Conservation (phyloP, 2,329 filamentous ascomycete genomes). For the Lizonia empirigonia region DNA sequence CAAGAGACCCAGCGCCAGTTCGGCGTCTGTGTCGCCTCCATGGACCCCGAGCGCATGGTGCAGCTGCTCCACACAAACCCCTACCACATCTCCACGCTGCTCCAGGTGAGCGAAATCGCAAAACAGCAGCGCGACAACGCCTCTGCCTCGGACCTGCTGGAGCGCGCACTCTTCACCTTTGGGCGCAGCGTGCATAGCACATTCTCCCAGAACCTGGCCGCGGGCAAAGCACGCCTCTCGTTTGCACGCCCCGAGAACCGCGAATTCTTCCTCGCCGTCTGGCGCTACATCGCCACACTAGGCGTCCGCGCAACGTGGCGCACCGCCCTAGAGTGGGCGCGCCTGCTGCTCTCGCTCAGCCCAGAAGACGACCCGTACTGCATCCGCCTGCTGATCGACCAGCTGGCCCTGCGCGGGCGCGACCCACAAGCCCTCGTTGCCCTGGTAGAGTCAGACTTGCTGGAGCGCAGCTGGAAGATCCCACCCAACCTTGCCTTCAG, state of each 20-base stretch:
- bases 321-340: slow-evolving; percentile 92
- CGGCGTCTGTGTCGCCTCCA: slow-evolving; percentile 75
- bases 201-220: slow-evolving; percentile 75
- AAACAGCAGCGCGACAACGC: slow-evolving; percentile 90
- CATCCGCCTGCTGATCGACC: slow-evolving; percentile 79
- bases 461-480: slow-evolving; percentile 55
- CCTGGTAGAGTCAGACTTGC: slow-evolving; percentile 62
- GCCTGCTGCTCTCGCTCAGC: slow-evolving; percentile 77
- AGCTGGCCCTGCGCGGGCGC: slow-evolving; percentile 79
- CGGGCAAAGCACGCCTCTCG: slow-evolving; percentile 79
- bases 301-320: slow-evolving; percentile 91
- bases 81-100: slow-evolving; percentile 91
- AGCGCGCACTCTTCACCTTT: slow-evolving; percentile 90
- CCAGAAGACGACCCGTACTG: slow-evolving; percentile 79
- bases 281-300: slow-evolving; percentile 85
- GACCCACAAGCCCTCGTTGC: slow-evolving; percentile 78
- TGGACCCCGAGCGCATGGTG: slow-evolving; percentile 85
- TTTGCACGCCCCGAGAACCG: slow-evolving; percentile 85
- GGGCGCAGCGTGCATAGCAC: slow-evolving; percentile 85
- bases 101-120: slow-evolving; percentile 90
- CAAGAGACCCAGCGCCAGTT: slow-evolving; percentile 77
- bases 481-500: slow-evolving; percentile 78
- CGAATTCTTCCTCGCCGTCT: slow-evolving; percentile 88
- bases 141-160: slow-evolving; percentile 82
- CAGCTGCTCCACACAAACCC: slow-evolving; percentile 74